Evolutionary conservation across 192 early-diverging fungal species (phyloP), one percentile per base, ranked within the genome.

Genomic region (Pilobolus umbonatus): DNA sequence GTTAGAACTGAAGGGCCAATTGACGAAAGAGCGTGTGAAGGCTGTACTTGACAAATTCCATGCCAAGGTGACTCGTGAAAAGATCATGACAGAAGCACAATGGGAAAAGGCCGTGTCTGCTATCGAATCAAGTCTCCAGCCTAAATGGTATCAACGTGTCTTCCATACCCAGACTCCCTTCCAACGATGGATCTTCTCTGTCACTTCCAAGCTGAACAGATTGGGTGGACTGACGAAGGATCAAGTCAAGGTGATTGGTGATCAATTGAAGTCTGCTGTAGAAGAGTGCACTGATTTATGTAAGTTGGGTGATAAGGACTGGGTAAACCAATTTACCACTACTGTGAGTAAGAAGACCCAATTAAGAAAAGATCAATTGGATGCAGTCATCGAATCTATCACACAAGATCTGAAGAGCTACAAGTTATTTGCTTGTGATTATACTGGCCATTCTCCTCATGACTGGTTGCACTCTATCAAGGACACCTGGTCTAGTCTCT

Each of bases 11-110:
- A 59, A 47, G 28, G 57, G 57, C 15, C 43, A 47, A 15, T 25
- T 59, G 11, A 46, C 44, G 4, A 36, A 34, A 4, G 57, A 59
- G 4, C 45, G 31, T 31, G 24, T 59, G 14, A 25, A 59, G 15
- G 44, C 42, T 5, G 31, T 30, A n/a, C 32, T 59, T 35, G 57
- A 59, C 15, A 45, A 48, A 7, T 30, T 30, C 3, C 30, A 48
- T 17, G 15, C 24, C 15, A 22, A 46, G 2, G 32, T 46, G 7
- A 25, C 48, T 2, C 30, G 40, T 19, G 19, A 48, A 12, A 46
- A 35, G 12, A 46, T 59, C 12, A 24, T 59, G n/a, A 48, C 57
- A 15, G 57, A 59, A 35, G 11, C 19, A 3, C 29, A 59, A 47
- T 59, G 57, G 57, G 40, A 59, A 5, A 6, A 12, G 10, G 42